Evolutionary conservation across 1,284 basidiomycete genomes (phyloP), one percentile per base, ranked within the genome.

Genomic region (Blastosporella zonata): DNA sequence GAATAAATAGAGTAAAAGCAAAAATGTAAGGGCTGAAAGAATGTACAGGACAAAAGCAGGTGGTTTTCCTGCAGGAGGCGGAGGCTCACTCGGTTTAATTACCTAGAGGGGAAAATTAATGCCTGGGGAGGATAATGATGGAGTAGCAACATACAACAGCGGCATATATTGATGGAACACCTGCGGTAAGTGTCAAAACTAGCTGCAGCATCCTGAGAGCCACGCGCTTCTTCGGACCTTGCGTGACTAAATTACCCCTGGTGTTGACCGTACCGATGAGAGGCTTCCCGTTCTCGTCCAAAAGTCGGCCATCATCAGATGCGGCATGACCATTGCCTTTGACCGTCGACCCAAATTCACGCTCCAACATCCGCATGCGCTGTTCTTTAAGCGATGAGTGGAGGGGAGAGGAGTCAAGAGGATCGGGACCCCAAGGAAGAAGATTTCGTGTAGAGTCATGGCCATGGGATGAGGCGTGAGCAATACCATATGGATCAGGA

Each of bases 331-430:
- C 62, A 38, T 65, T 66, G 6, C 58, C 61, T 47, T 67, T 69
- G 8, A 54, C 65, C 41, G 70, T 65, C 3, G 59, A 56, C 3
- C 77, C 74, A 62, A 86, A 87, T 57, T 85, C 82, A 12, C 74
- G 70, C 60, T 86, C 79, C 7, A 87, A 70, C 81, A 86, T 84
- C 3, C 82, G 74, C 57, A 86, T 71, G 15, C 84, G 72, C 54
- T 85, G 82, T 62, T 82, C 79, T 60, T 84, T 85, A 39, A 79
- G 65, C 9, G 71, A 64, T 2, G 74, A 66, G 52, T 79, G 72
- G 2, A 84, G 57, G 1, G 69, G 66, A 1, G 65, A 60, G 21
- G 62, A 66, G 54, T 71, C 67, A n/a, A 69, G 67, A 12, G 72
- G 71, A 27, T 72, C 72, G 43, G 60, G 64, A 42, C 68, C 70